Conservation (phyloP, 1,284 basidiomycete species). For the Ustilago nuda region DNA sequence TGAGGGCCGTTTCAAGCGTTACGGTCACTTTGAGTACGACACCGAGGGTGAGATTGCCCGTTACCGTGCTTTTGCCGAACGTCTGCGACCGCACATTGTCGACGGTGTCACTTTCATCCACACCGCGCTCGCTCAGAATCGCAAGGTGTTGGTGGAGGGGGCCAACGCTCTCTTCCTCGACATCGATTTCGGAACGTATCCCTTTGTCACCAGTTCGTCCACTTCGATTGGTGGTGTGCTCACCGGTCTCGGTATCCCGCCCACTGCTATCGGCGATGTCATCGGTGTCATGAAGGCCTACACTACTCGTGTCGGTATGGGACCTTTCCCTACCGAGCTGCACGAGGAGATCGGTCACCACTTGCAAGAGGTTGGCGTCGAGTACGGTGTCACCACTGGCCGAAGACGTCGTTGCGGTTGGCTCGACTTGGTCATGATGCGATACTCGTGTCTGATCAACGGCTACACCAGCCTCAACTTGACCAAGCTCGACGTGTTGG, state of each 20-base stretch:
- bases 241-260: conserved; percentile 94
- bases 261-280: conserved; percentile 82
- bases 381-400: conserved; percentile 93
- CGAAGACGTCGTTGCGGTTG: conserved; percentile 92
- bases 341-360: conserved; percentile 86
- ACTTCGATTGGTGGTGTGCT: conserved; percentile 94
- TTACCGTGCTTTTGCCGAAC: conserved; percentile 87
- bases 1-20: conserved; percentile 96
- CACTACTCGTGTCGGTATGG: conserved; percentile 95
- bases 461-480: conserved; percentile 94
- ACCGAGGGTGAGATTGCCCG: conserved; percentile 94
- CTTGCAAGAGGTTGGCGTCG: conserved; percentile 91
- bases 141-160: conserved; percentile 91
- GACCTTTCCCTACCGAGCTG: conserved; percentile 97
- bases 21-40: conserved; percentile 98
- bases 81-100: conserved; percentile 87
- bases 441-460: conserved; percentile 92
- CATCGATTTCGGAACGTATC: conserved; percentile 96
- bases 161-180: conserved; percentile 99
- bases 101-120: conserved; percentile 90
- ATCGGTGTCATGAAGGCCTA: conserved; percentile 98
- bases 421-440: conserved; percentile 95
- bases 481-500: conserved; percentile 94
- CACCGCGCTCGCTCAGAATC: conserved; percentile 78
- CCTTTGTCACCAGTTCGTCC: conserved; percentile 93